Conservation (phyloP, 2,329 filamentous ascomycete species). For the Zalaria obscura region DNA sequence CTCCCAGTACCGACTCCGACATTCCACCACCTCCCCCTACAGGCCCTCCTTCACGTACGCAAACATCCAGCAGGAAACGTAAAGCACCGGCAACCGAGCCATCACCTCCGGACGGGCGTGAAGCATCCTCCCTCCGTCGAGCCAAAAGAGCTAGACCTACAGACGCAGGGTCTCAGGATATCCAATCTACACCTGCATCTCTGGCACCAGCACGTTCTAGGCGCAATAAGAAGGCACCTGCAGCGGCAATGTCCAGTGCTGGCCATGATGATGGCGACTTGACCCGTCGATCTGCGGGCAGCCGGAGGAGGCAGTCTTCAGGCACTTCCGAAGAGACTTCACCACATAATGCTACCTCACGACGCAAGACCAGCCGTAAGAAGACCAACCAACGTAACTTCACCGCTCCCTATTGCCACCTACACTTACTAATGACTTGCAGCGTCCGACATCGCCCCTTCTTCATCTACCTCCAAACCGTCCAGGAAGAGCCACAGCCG, state of each 20-base stretch:
- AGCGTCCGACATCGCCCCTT: slow-evolving; percentile 16
- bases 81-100: slow-evolving; percentile 46
- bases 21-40: slow-evolving; percentile 27
- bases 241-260: slow-evolving; percentile 57
- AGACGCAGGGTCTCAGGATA: slow-evolving; percentile 16
- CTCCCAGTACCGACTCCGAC: slow-evolving; percentile 14
- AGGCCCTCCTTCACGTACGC: slow-evolving; percentile 33
- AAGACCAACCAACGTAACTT: slow-evolving; percentile 42
- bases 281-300: slow-evolving; percentile 8
- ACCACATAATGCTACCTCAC: slow-evolving; percentile 41
- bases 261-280: slow-evolving; percentile 38
- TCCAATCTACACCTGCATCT: slow-evolving; percentile 20
- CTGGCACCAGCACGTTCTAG: slow-evolving; percentile 40
- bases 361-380: slow-evolving; percentile 61
- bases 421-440: slow-evolving; percentile 18
- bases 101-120: slow-evolving; percentile 31
- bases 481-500: slow-evolving; percentile 15
- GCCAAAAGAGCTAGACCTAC: slow-evolving; percentile 34
- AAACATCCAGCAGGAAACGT: slow-evolving; percentile 49
- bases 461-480: slow-evolving; percentile 12
- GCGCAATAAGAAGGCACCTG: slow-evolving; percentile 25
- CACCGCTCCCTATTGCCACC: background rate
- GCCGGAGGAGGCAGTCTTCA: slow-evolving; percentile 41
- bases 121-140: slow-evolving; percentile 22
- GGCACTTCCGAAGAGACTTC: slow-evolving; percentile 51